Conservation (phyloP, 2,329 filamentous ascomycete species). For the Colletotrichum simmondsii region DNA sequence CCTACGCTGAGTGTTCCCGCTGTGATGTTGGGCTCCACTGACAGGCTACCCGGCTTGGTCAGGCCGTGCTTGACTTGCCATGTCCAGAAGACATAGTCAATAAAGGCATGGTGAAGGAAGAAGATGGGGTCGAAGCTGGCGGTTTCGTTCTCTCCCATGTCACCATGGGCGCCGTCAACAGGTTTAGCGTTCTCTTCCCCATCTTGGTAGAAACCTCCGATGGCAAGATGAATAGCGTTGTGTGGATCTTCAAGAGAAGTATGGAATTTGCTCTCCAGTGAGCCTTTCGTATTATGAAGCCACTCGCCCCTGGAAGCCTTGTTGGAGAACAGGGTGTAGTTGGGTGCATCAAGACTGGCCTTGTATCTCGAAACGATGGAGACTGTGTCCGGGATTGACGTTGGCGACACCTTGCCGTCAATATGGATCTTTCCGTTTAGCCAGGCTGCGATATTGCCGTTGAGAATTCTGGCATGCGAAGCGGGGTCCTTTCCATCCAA, state of each 20-base stretch:
- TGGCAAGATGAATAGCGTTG: conserved; percentile 41
- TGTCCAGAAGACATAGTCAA: not conserved
- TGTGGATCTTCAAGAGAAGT: conserved; percentile 40
- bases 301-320: conserved; percentile 38
- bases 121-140: conserved; percentile 36
- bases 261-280: not conserved
- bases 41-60: not conserved
- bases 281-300: conserved; percentile 34
- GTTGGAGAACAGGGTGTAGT: conserved; percentile 48
- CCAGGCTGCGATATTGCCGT: conserved; percentile 16
- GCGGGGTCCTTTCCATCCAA: not conserved
- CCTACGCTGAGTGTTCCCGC: not conserved
- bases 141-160: conserved; percentile 47
- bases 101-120: not conserved
- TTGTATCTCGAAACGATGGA: conserved; percentile 26
- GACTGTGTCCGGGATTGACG: conserved; percentile 21
- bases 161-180: conserved; percentile 41
- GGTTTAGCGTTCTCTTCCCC: not conserved
- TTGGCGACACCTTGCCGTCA: not conserved
- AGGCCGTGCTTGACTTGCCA: not conserved
- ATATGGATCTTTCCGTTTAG: conserved; percentile 3
- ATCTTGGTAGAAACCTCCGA: conserved; percentile 38
- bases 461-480: not conserved
- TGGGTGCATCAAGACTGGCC: conserved; percentile 41
- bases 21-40: not conserved